A percentile compares a stretch with the other conserved stretches of the same genome.
phyloP scores from a whole-genome alignment of 2,329 filamentous ascomycete species.

The Thielaviopsis euricoi region DNA sequence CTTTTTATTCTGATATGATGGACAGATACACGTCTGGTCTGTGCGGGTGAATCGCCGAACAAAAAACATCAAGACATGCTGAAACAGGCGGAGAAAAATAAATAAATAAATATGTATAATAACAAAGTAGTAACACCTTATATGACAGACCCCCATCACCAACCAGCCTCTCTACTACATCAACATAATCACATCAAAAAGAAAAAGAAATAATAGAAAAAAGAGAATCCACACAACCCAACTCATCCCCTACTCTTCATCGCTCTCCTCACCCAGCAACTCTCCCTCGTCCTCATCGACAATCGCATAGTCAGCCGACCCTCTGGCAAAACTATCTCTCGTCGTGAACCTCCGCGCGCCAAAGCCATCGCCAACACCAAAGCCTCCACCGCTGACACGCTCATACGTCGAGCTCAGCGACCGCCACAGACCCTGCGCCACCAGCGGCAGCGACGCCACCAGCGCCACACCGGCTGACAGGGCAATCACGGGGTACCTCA shows the following conservation, averaged over 20 bases:
- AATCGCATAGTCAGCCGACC: constrained; percentile 70
- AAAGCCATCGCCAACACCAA: constrained; percentile 24
- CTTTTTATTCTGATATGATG: not conserved
- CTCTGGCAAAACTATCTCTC: constrained; percentile 72
- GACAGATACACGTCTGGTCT: not conserved
- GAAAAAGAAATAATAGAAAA: too few species aligned
- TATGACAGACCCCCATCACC: too few species aligned
- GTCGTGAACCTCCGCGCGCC: constrained; percentile 64
- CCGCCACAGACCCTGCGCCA: constrained; percentile 59
- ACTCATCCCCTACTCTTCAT: constrained; percentile 48
- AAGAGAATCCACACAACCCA: not conserved
- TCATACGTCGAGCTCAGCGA: constrained; percentile 35
- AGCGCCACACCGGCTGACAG: constrained; percentile 48
- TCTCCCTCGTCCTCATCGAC: constrained; percentile 93
- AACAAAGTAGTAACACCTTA: too few species aligned
- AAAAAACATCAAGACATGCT: too few species aligned
- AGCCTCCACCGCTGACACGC: constrained; percentile 25
- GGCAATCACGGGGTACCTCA: constrained; percentile 67
- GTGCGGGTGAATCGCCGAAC: not conserved
- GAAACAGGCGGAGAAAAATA: too few species aligned
- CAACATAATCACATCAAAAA: not conserved
- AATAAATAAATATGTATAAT: too few species aligned
- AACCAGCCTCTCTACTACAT: not conserved
- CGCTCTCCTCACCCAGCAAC: constrained; percentile 80
- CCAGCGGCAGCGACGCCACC: constrained; percentile 47